phyloP scores from a whole-genome alignment of 495 filamentous ascomycete genomes.

The Oidiodendron maius region DNA sequence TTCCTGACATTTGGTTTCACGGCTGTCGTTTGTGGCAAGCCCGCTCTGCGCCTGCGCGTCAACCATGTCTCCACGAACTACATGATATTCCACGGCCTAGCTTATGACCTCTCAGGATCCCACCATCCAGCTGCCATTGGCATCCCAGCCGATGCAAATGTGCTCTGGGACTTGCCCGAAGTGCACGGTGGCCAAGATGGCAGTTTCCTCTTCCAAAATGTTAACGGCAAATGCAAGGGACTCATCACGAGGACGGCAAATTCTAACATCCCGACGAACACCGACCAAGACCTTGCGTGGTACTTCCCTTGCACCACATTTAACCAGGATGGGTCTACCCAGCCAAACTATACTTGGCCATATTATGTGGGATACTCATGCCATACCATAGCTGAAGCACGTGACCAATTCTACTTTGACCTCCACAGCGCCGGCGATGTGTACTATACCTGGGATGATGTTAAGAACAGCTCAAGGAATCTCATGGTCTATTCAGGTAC shows the following conservation, averaged over 20 bases:
- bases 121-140: constrained; percentile 71
- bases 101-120: constrained; percentile 72
- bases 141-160: constrained; percentile 67
- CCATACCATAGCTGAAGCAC: constrained; percentile 64
- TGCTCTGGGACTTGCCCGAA: constrained; percentile 76
- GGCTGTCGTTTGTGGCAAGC: constrained; percentile 70
- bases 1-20: constrained; percentile 98
- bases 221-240: constrained; percentile 95
- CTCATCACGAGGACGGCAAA: constrained; percentile 65
- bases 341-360: constrained; percentile 64
- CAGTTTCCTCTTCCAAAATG: constrained; percentile 97
- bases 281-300: constrained; percentile 75
- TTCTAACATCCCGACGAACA: constrained; percentile 76
- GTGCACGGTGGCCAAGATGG: constrained; percentile 84
- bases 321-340: constrained; percentile 86
- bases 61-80: constrained; percentile 76
- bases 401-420: constrained; percentile 64
- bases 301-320: constrained; percentile 92
- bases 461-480: constrained; percentile 83
- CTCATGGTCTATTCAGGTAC: constrained; percentile 89
- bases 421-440: constrained; percentile 62
- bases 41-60: constrained; percentile 63
- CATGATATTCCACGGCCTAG: constrained; percentile 93
- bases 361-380: constrained; percentile 85
- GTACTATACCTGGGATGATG: constrained; percentile 93